These are phyloP conservation scores for Thymus mandschuricus DNA, from an alignment of 257 asterid genomes.

Conservation along the genomic window DNA sequence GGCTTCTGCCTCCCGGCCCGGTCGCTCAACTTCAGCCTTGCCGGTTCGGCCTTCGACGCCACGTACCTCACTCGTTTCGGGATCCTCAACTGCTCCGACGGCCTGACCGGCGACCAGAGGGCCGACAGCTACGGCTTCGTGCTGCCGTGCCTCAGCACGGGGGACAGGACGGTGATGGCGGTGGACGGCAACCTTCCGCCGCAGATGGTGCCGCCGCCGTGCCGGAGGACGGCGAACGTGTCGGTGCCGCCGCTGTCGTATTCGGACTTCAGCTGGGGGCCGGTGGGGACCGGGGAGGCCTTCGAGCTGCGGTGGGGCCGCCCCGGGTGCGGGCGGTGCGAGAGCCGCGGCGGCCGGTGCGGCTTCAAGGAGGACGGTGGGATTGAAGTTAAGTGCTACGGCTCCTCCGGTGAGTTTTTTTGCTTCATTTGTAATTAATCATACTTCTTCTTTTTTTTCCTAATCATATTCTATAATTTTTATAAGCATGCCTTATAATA, in stretches of 20 bases:
- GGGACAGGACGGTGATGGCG: conserved; percentile 41
- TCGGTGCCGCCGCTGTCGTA: conserved; percentile 37
- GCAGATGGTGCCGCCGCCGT: conserved; percentile 34
- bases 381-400: conserved; percentile 41
- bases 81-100: conserved; percentile 50
- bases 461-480: too few relatives aligned
- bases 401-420: conserved; percentile 44
- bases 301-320: conserved; percentile 51
- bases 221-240: conserved; percentile 36
- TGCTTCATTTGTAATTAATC: background rate
- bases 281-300: conserved; percentile 31
- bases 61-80: conserved; percentile 4
- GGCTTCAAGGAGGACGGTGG: conserved; percentile 38
- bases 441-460: background rate
- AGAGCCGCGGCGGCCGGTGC: conserved; percentile 42
- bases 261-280: conserved; percentile 29
- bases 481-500: too few relatives aligned
- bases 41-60: conserved; percentile 45
- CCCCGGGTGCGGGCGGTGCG: conserved; percentile 52
- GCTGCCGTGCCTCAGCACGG: conserved; percentile 37
- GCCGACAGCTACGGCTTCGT: conserved; percentile 10
- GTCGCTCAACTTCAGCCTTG: conserved; percentile 42
- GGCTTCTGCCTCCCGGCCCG: conserved; percentile 47
- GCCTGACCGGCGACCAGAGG: background rate
- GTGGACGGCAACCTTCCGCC: background rate